Base-by-base conservation (phyloP, 2,329 filamentous ascomycete genomes). In the Moelleriella libera region DNA sequence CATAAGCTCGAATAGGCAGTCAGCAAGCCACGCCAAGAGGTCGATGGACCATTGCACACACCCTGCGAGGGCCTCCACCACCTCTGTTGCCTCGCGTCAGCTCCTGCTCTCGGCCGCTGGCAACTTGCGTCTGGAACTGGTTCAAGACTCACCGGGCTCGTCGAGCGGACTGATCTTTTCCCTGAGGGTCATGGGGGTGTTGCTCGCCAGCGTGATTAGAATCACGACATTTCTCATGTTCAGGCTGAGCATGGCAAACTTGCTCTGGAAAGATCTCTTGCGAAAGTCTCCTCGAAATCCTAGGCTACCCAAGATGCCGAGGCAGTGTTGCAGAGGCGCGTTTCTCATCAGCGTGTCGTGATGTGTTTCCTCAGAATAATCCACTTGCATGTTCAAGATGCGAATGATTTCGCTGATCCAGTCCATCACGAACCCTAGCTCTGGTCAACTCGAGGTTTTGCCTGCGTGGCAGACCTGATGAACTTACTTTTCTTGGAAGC, bases 11-110 rank as follows among this genome's bases (percentile, higher is more conserved):
- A 81, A 77, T 2, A 83, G 64, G 14, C 69, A 69, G 54, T 82
- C 76, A n/a, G 69, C 67, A 9, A 82, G 60, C 76, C 78, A 83
- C 2, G 74, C 69, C 43, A 83, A 63, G 11, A 94, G 69, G 50
- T 90, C 83, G 37, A 88, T 70, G 0, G 78, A 78, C 89, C 89
- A 96, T 58, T 77, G 82, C 4, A 84, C 78, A 47, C 88, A 83
- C 28, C 86, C 85, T 5, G 82, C 75, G 9, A 94, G 68, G 43
- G 82, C 77, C 41, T 81, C 77, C 2, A 90, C 76, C 10, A 87
- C 78, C 58, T 90, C 86, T 80, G 47, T 10, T 10, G n/a, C 5
- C 14, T 21, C 3, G 3, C 21, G 39, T 47, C 10, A 49, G 2
- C 14, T 6, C 6, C 5, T 40, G 21, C 21, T 21, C 45, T 60